phyloP scores from a whole-genome alignment of 2,329 filamentous ascomycete species.

The Trichoderma sp. region DNA sequence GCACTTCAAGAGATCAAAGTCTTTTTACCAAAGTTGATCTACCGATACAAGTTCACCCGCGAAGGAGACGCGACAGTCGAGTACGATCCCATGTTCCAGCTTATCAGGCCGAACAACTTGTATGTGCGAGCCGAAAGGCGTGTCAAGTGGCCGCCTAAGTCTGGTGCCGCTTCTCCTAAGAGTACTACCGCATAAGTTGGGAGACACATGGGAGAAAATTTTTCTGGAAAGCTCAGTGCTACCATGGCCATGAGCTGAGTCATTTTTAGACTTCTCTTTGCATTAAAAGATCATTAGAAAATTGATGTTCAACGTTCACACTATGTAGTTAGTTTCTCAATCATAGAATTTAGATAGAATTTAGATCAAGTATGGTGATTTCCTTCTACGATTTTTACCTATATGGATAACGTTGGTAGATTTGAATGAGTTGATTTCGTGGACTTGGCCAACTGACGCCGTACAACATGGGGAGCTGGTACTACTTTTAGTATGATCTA shows the following conservation, averaged over 20 bases:
- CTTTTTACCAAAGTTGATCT: constrained; percentile 59
- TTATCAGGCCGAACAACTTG: constrained; percentile 47
- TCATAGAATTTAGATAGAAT: not conserved
- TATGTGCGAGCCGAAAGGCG: constrained; percentile 49
- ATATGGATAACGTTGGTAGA: not conserved
- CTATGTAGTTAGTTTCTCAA: not conserved
- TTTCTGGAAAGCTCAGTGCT: not conserved
- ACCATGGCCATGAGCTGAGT: too few species aligned
- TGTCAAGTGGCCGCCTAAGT: constrained; percentile 47
- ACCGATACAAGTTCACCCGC: constrained; percentile 56
- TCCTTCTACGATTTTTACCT: not conserved
- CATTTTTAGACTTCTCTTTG: too few species aligned
- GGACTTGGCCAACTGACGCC: not conserved
- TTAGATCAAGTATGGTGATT: not conserved
- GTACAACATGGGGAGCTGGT: not conserved
- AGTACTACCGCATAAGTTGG: not conserved
- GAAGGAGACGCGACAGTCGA: constrained; percentile 54
- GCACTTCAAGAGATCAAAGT: constrained; percentile 63
- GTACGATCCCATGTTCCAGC: constrained; percentile 61
- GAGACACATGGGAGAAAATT: not conserved
- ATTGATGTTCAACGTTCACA: not conserved
- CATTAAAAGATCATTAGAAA: not conserved
- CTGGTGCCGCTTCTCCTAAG: not conserved
- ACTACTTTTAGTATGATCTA: fast-evolving
- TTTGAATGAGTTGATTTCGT: not conserved